phyloP scores from a whole-genome alignment of 2,329 filamentous ascomycete species.

The Penicillium decumbens region DNA sequence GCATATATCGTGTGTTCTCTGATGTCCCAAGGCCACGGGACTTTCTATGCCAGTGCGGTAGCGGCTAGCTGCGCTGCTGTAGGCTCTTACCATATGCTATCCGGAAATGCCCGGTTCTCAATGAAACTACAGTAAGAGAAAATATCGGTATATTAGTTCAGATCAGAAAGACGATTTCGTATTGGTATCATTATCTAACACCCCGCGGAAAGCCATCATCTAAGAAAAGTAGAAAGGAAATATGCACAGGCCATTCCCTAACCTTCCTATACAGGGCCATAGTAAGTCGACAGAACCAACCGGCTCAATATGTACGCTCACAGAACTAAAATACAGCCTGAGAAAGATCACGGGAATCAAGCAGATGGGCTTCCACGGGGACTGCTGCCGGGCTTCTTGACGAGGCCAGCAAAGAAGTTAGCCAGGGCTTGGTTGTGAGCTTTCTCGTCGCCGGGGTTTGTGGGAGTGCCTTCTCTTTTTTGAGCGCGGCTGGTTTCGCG shows the following conservation, averaged over 20 bases:
- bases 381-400: constrained; percentile 47
- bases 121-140: too few relatives aligned
- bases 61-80: too few relatives aligned
- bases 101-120: too few relatives aligned
- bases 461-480: constrained; percentile 30
- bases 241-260: constrained; percentile 12
- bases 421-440: constrained; percentile 57
- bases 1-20: background rate
- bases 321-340: constrained; percentile 26
- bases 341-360: constrained; percentile 15
- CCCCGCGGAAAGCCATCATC: constrained; percentile 21
- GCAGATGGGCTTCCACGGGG: constrained; percentile 38
- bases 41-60: background rate
- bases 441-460: constrained; percentile 43
- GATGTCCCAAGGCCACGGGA: background rate
- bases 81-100: background rate
- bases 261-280: constrained; percentile 9
- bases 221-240: constrained; percentile 11
- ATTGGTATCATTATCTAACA: constrained; percentile 30
- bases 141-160: background rate
- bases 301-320: constrained; percentile 21
- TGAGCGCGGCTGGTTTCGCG: constrained; percentile 41
- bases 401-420: constrained; percentile 56
- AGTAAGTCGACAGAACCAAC: constrained; percentile 3
- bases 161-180: constrained; percentile 19